phyloP scores from a whole-genome alignment of 164 flowering plant species.

The Kalanchoe fedtschenkoi region DNA sequence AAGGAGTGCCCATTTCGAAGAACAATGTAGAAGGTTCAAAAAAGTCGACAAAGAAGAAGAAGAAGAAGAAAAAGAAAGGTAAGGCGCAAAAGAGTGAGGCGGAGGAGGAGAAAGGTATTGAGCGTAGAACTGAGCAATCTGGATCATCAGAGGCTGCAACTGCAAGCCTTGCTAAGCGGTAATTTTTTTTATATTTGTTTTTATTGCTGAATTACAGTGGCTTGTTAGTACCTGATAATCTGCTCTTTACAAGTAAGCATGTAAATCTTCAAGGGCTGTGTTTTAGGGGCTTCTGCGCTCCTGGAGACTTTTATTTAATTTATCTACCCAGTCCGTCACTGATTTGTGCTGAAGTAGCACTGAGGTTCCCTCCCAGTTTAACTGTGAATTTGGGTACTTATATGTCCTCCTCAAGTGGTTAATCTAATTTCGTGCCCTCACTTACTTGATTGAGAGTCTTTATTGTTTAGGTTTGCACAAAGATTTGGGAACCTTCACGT shows the following conservation, averaged over 20 bases:
- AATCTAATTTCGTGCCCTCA: too few relatives aligned
- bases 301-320: not conserved
- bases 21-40: constrained; percentile 1
- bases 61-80: constrained; percentile 17
- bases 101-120: constrained; percentile 12
- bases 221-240: too few relatives aligned
- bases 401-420: not conserved
- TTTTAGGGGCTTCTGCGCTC: too few relatives aligned
- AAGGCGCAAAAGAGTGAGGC: constrained; percentile 11
- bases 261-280: too few relatives aligned
- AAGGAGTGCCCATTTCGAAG: constrained; percentile 10
- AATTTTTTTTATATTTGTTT: not conserved
- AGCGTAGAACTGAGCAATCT: constrained; percentile 7
- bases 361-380: too few relatives aligned
- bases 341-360: too few relatives aligned
- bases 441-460: too few relatives aligned
- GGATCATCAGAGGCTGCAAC: constrained; percentile 15
- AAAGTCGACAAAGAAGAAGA: constrained; percentile 16
- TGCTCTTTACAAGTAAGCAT: too few relatives aligned
- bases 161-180: constrained; percentile 22
- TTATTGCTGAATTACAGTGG: not conserved
- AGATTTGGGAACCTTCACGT: not conserved
- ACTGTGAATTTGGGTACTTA: not conserved
- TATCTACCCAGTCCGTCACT: too few relatives aligned
- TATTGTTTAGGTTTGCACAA: too few relatives aligned